Evolutionary conservation across 768 basidiomycete genomes (phyloP), one percentile per base, ranked within the genome.

Genomic region (Russula dissimulans): DNA sequence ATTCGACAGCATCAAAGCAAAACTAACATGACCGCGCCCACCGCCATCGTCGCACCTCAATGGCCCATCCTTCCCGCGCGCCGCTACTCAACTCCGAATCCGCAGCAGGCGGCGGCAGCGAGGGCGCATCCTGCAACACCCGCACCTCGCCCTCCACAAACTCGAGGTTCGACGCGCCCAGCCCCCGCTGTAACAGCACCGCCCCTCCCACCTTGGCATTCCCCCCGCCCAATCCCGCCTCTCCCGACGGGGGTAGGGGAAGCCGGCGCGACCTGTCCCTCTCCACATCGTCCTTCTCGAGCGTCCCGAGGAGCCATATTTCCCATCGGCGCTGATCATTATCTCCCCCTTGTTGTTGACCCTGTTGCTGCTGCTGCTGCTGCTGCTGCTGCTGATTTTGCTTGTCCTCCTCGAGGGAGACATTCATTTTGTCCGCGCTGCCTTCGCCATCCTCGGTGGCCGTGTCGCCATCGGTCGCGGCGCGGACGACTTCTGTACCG

Each of bases 31-130:
- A 17, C 6, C 54, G 34, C 34, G 63, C 63, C 71, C 69, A 69
- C 53, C 69, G 61, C 71, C 71, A 71, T 51, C 62, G 60, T 60
- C 60, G 57, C 42, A 69, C 71, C 64, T 71, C 69, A 3, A 71
- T 66, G 56, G 67, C 68, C 71, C 70, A 72, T 26, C 71, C 71
- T 54, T 68, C 67, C 29, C 70, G 62, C 39, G 61, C 59, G 1
- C 66, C 68, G 54, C 67, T 65, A 48, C 59, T 43, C 7, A 39
- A 65, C 11, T 60, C 63, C 11, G 29, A 32, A n/a, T 54, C 52
- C 29, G 2, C 59, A 64, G 11, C 26, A 26, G 22, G 22, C 22
- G 22, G 34, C 34, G 34, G 34, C 5, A 36, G 34, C 34, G 34
- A 2, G 2, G 39, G 41, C 17, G 43, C n/a, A 44, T 57, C 67